These are phyloP conservation scores for Eucalyptus dawsonii DNA, from an alignment of 345 rosid genomes.

Conservation along the genomic window DNA sequence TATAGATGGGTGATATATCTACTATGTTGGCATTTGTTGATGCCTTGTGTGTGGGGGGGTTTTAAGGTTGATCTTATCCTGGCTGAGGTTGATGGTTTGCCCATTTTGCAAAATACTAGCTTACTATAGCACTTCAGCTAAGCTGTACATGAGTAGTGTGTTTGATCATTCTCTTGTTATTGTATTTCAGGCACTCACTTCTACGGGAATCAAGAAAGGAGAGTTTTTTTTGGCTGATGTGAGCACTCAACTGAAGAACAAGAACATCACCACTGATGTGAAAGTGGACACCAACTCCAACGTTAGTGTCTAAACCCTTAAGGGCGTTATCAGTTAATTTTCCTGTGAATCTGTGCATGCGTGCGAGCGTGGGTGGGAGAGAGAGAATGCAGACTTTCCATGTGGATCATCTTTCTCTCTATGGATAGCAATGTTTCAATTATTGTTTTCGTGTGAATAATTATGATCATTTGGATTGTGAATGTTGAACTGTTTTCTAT, in stretches of 20 bases:
- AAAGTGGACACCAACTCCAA: slow-evolving; percentile 75
- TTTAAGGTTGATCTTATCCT: not conserved
- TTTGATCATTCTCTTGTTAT: not conserved
- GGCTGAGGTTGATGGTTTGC: not conserved
- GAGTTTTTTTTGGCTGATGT: slow-evolving; percentile 70
- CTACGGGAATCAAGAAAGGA: slow-evolving; percentile 72
- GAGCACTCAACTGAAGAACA: slow-evolving; percentile 78
- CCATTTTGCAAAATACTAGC: not conserved
- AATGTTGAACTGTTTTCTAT: not conserved
- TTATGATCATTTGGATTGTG: not conserved
- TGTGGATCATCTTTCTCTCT: not conserved
- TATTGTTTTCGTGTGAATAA: not conserved
- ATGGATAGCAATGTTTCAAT: not conserved
- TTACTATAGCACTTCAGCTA: not conserved
- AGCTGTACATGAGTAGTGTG: not conserved
- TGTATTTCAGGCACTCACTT: slow-evolving; percentile 52
- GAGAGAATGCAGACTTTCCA: not conserved
- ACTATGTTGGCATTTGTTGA: not conserved
- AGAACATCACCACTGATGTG: slow-evolving; percentile 74
- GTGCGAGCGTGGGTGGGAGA: not conserved
- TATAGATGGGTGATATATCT: not conserved
- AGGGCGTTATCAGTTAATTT: not conserved
- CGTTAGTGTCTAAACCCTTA: slow-evolving; percentile 19
- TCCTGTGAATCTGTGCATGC: not conserved
- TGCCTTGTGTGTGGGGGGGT: not conserved